A percentile compares a stretch with the other conserved stretches of the same genome.
phyloP scores from a whole-genome alignment of 768 basidiomycete genomes.

The Phaffia tasmanica region DNA sequence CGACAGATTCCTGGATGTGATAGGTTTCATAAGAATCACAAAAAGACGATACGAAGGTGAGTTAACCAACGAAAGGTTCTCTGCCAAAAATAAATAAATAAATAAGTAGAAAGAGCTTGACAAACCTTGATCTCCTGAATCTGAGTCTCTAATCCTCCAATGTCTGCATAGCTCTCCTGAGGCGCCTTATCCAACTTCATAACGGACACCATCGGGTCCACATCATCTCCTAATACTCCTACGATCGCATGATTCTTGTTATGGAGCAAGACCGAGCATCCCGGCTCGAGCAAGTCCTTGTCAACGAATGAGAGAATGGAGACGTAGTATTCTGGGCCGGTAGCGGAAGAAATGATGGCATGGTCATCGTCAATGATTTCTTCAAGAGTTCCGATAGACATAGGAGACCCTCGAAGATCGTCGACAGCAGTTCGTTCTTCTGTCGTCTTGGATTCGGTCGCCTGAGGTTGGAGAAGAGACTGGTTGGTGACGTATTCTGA shows the following conservation, averaged over 20 bases:
- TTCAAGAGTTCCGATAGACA: slow-evolving; percentile 97
- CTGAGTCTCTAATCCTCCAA: slow-evolving; percentile 90
- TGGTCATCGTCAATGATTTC: slow-evolving; percentile 53
- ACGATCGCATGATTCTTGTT: slow-evolving; percentile 93
- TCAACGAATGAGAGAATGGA: slow-evolving; percentile 96
- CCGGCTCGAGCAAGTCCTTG: slow-evolving; percentile 93
- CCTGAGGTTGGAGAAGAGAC: slow-evolving; percentile 31
- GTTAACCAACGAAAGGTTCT: not conserved
- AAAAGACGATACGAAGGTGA: not conserved
- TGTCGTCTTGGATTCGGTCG: slow-evolving; percentile 88
- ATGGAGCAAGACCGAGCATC: slow-evolving; percentile 85
- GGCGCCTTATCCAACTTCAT: slow-evolving; percentile 82
- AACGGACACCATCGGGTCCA: slow-evolving; percentile 89
- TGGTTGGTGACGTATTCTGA: slow-evolving; percentile 38
- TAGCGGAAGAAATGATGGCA: slow-evolving; percentile 91
- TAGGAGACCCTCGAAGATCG: slow-evolving; percentile 84
- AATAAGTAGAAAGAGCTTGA: slow-evolving; percentile 17
- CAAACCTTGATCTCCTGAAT: slow-evolving; percentile 96
- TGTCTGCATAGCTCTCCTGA: slow-evolving; percentile 95
- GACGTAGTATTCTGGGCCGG: slow-evolving; percentile 92
- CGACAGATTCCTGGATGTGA: slow-evolving; percentile 73
- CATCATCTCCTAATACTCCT: slow-evolving; percentile 88
- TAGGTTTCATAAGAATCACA: not conserved
- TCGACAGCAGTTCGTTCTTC: slow-evolving; percentile 90
- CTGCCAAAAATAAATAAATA: not conserved